Evolutionary conservation across 108 stramenopile species (phyloP).

Genomic region (Pseudonitzschia delicatissima): DNA sequence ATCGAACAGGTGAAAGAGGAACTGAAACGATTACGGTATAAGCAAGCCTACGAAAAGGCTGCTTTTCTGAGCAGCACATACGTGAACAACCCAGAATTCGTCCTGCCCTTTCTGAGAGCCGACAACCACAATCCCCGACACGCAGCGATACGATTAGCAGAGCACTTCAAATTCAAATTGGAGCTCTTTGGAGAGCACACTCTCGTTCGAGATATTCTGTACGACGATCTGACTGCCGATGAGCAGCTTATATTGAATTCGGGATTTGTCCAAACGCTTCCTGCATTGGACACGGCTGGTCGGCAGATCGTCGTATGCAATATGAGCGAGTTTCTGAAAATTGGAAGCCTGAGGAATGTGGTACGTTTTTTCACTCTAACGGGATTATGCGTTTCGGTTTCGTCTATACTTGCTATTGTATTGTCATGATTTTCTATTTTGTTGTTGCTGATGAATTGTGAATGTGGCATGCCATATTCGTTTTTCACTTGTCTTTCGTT

Average conservation of each 20-base stretch:
- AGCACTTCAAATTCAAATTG: conserved; percentile 36
- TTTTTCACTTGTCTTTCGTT: not conserved
- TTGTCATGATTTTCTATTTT: no score
- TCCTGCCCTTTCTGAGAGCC: conserved; percentile 25
- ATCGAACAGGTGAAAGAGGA: conserved; percentile 12
- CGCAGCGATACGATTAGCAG: conserved; percentile 26
- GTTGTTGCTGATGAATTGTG: no score
- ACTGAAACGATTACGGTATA: conserved; percentile 13
- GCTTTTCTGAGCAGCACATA: conserved; percentile 10
- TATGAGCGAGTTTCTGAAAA: conserved; percentile 8
- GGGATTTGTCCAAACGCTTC: not conserved
- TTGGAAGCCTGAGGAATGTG: not conserved
- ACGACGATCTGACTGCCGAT: conserved; percentile 14
- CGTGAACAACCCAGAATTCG: conserved; percentile 12
- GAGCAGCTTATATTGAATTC: not conserved
- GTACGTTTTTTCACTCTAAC: conserved; percentile 3
- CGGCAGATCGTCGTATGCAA: not conserved
- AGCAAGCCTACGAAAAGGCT: conserved; percentile 23
- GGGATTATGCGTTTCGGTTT: no score
- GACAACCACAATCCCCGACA: conserved; percentile 19
- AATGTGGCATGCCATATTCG: no score
- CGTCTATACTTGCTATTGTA: no score
- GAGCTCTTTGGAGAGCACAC: conserved; percentile 38
- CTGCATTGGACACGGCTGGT: not conserved
- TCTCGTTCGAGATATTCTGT: conserved; percentile 19